Evolutionary conservation across 352 stramenopile species (phyloP), one percentile per base, ranked within the genome.

Genomic region (Nothophytophthora sp.): DNA sequence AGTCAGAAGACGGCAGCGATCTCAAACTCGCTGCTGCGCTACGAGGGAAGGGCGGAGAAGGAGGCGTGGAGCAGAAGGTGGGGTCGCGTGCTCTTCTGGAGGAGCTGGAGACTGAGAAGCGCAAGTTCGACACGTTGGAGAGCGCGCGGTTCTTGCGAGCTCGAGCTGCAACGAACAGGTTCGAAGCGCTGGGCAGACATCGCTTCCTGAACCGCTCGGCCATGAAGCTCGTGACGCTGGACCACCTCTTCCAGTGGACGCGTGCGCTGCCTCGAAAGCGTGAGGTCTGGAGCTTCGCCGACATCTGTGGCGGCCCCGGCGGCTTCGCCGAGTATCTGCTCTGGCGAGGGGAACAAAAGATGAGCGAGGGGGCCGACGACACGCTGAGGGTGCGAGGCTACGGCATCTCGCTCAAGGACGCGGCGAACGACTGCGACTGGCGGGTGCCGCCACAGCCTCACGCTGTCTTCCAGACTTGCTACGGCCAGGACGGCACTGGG

Each of bases 311-410:
- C n/a, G 83, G 79, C 0, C 83, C 83, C 0, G 83, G 83, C 4
- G 83, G 83, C 3, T 94, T 94, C 47, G 89, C 79, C 12, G 83
- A 94, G 67, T 92, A 87, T 61, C 35, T 94, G 8, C 41, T 92
- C 16, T 94, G 77, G 81, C 59, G 59, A 41, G 38, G 16, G n/a
- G 16, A 23, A 28, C 15, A 43, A n/a, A n/a, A n/a, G n/a, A n/a
- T n/a, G 23, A 30, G 42, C 4, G 28, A 5, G 32, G n/a, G 30
- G 25, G 6, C 3, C 5, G 28, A 36, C 15, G 20, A 5, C 15
- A 20, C 2, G 28, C 35, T 44, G 38, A 5, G 28, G 20, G 41
- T 72, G 27, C 45, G 52, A 15, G 83, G 83, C 22, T 88, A 76
- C 40, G 83, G 83, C 0, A 93, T 93, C 18, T 83, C 81, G n/a